Evolutionary conservation across 78 protist species (phyloP).

Genomic region (Speleostelium caveatum): DNA sequence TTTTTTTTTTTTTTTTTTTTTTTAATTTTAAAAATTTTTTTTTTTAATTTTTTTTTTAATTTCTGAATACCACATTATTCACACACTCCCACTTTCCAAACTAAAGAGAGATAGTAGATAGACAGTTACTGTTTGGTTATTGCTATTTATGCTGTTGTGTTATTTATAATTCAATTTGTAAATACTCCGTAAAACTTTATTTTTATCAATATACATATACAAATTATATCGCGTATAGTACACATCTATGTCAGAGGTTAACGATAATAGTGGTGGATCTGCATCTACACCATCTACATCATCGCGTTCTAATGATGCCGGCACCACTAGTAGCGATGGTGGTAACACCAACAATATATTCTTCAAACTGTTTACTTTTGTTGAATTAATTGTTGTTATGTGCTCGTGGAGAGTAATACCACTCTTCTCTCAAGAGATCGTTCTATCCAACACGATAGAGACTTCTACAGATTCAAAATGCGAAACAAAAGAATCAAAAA

Average conservation of each 20-base stretch:
- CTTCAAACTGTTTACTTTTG: conserved; percentile 2
- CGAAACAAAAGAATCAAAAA: background rate
- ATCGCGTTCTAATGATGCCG: background rate
- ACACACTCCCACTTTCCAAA: too few species aligned
- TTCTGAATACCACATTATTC: too few species aligned
- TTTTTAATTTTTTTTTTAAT: too few species aligned
- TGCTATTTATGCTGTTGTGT: background rate
- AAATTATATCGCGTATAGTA: too few species aligned
- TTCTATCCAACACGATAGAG: background rate
- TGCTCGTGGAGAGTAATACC: conserved; percentile 18
- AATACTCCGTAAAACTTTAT: too few species aligned
- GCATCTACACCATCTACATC: background rate
- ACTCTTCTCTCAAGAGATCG: background rate
- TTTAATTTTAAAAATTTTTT: too few species aligned
- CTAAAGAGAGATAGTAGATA: too few species aligned
- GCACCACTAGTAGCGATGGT: background rate
- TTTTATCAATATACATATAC: too few species aligned
- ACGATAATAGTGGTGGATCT: background rate
- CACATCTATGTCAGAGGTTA: too few species aligned
- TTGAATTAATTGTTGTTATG: conserved; percentile 5
- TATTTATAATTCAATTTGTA: too few species aligned
- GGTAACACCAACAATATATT: background rate
- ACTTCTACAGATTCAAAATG: background rate
- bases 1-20: too few species aligned
- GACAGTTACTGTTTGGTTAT: too few species aligned